Evolutionary conservation across 768 basidiomycete genomes (phyloP), one percentile per base, ranked within the genome.

Genomic region (Tricholoma furcatifolium): DNA sequence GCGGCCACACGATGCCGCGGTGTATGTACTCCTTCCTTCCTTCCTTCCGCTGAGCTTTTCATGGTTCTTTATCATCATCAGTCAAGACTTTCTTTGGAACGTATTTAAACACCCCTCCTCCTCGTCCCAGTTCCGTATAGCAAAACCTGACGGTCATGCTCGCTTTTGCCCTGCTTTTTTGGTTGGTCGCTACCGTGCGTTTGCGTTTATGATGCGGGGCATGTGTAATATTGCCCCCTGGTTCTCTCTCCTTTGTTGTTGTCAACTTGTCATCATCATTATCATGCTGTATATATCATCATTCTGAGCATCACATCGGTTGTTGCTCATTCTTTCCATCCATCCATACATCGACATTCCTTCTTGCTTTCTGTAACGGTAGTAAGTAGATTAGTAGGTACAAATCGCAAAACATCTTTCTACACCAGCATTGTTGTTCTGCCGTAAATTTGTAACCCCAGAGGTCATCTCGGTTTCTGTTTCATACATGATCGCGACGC

Each of bases 281-380:
- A 27, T 27, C 27, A 27, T 27, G 27, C 27, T 27, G 27, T 27
- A 27, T 27, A 27, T 27, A 27, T 27, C 7, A 7, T 27, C 36
- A 38, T 17, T 12, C 14, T 14, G 36, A 12, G 36, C 36, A 14
- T 38, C 24, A 23, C 36, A 14, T 38, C 24, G 18, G 30, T 32
- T 32, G 21, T 14, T 44, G 42, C 41, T 20, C 34, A 42, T 38
- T 34, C 17, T 7, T 45, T 44, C 38, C 35, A n/a, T 34, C 41
- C 12, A 18, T 36, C n/a, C 21, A 38, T 42, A 31, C 18, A 6
- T 17, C 41, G 35, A 30, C 41, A 17, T 38, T 39, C 38, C 27
- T 43, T 56, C 32, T 50, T 51, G 54, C 32, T 56, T 46, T 54
- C 27, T 56, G 45, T 56, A 44, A 46, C 17, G 35, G 53, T 58